phyloP scores from a whole-genome alignment of 129 eudicot species.

The Arctium minus region DNA sequence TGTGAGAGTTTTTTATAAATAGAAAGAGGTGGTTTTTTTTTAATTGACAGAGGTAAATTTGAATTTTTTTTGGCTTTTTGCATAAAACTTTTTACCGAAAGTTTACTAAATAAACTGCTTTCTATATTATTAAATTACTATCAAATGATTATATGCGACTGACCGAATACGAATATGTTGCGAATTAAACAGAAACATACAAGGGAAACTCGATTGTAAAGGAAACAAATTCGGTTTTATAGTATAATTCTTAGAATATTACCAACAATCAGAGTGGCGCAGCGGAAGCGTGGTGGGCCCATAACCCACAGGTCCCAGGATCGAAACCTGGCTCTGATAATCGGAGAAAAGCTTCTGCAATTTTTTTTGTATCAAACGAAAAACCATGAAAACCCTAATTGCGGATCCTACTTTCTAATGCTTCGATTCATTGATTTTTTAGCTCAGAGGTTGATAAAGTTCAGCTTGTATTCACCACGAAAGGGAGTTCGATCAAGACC shows the following conservation, averaged over 20 bases:
- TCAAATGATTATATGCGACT: no score
- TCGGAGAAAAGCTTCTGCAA: neutral
- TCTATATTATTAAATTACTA: no score
- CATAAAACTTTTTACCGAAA: no score
- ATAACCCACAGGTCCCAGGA: slow-evolving; percentile 65
- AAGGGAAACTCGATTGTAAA: no score
- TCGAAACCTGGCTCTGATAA: slow-evolving; percentile 18
- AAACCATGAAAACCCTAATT: slow-evolving; percentile 26
- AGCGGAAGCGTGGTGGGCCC: slow-evolving; percentile 99
- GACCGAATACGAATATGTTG: no score
- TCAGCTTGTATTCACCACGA: slow-evolving; percentile 33
- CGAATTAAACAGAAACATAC: no score
- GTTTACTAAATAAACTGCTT: no score
- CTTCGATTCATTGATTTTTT: slow-evolving; percentile 41
- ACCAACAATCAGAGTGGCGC: slow-evolving; percentile 45
- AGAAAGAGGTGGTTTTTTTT: no score
- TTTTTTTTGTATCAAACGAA: neutral
- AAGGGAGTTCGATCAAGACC: slow-evolving; percentile 80
- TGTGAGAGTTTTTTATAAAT: no score
- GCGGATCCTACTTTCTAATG: slow-evolving; percentile 28
- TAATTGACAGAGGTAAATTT: no score
- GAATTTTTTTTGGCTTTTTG: no score
- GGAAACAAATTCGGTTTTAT: neutral
- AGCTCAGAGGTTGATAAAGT: slow-evolving; percentile 82
- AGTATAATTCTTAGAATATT: no score